phyloP scores from a whole-genome alignment of 2,329 filamentous ascomycete genomes.

The Elsinoe arachidis region DNA sequence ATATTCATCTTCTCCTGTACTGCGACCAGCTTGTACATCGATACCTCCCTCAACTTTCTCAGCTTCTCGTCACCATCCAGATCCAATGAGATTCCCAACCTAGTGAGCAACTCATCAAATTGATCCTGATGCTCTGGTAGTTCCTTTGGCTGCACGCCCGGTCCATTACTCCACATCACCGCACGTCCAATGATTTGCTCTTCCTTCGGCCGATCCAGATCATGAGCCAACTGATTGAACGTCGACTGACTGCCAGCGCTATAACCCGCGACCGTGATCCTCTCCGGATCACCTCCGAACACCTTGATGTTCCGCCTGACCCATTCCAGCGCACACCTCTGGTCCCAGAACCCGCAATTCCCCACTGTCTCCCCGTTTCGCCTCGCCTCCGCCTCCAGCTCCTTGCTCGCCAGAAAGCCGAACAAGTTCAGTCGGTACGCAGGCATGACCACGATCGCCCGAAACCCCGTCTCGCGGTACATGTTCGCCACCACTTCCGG shows the following conservation, averaged over 20 bases:
- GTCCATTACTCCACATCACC: conserved; percentile 47
- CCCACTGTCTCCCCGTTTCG: conserved; percentile 31
- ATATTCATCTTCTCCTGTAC: conserved; percentile 35
- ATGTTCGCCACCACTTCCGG: conserved; percentile 37
- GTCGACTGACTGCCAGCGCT: conserved; percentile 48
- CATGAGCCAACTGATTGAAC: conserved; percentile 50
- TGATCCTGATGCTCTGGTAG: conserved; percentile 41
- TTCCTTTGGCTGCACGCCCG: conserved; percentile 46
- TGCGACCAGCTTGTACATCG: conserved; percentile 34
- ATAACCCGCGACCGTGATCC: conserved; percentile 49
- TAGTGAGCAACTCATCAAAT: conserved; percentile 42
- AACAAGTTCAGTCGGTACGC: conserved; percentile 50
- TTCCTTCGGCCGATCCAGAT: conserved; percentile 39
- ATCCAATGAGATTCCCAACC: conserved; percentile 35
- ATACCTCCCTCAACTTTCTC: conserved; percentile 33
- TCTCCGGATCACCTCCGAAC: conserved; percentile 43
- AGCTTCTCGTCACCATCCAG: conserved; percentile 39
- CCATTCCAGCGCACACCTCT: conserved; percentile 49
- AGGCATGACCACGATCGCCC: conserved; percentile 46
- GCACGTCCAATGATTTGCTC: conserved; percentile 43
- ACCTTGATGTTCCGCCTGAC: conserved; percentile 42
- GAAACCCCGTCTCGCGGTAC: conserved; percentile 41
- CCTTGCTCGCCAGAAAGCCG: conserved; percentile 46
- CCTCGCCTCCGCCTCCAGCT: conserved; percentile 37
- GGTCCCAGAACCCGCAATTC: conserved; percentile 52